These are phyloP conservation scores for Triticum turgidum DNA, from an alignment of 176 grass and related monocot genomes.

Conservation along the genomic window DNA sequence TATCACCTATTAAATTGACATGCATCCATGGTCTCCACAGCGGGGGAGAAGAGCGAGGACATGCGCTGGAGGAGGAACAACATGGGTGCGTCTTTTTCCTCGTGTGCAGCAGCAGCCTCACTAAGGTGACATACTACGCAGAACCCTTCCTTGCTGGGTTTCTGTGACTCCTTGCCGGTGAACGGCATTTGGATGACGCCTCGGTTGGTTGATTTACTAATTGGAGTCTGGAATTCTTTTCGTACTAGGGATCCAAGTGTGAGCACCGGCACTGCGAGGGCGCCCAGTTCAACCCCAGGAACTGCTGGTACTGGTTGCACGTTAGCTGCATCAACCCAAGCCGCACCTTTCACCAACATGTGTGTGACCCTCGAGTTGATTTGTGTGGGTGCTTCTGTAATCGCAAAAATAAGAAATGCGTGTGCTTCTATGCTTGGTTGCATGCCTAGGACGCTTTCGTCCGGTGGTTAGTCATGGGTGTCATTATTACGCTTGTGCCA, in stretches of 20 bases:
- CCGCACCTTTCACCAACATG: slow-evolving; percentile 42
- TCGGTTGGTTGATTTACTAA: background rate
- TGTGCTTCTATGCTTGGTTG: background rate
- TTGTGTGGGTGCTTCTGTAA: background rate
- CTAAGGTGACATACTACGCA: slow-evolving; percentile 16
- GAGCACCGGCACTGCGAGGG: slow-evolving; percentile 46
- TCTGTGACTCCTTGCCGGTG: background rate
- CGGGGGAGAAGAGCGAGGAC: slow-evolving; percentile 8
- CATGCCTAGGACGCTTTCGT: background rate
- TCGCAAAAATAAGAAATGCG: background rate
- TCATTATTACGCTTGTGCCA: background rate
- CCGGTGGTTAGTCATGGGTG: background rate
- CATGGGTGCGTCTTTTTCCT: slow-evolving; percentile 38
- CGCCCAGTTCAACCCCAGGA: slow-evolving; percentile 37
- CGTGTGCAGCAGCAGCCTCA: slow-evolving; percentile 12
- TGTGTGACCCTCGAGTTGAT: slow-evolving; percentile 24
- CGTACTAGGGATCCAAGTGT: slow-evolving; percentile 31
- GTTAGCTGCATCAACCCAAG: slow-evolving; percentile 45
- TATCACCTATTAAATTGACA: too few species aligned
- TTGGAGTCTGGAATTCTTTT: background rate
- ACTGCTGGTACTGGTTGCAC: slow-evolving; percentile 48
- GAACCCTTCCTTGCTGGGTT: background rate
- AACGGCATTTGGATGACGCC: background rate
- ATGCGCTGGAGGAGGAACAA: background rate
- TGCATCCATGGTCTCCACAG: background rate